Percentiles rank a stretch among this genome's conserved stretches.
Evolutionary conservation across 352 stramenopile species (phyloP).

Genomic region (Phytophthora agathidicida): DNA sequence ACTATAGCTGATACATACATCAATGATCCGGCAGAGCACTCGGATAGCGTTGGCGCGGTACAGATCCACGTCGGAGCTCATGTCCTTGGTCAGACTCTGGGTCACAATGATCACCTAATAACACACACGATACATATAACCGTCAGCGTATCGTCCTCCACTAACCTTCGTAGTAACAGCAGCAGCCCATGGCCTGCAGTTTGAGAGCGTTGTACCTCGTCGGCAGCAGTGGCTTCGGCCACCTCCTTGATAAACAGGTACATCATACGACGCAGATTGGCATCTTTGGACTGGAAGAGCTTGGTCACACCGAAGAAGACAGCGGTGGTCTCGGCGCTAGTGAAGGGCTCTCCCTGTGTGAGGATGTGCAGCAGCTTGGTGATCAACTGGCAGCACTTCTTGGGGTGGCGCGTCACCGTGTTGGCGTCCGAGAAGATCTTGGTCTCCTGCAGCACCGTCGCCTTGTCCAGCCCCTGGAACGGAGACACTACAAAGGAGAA

Average conservation of each 20-base stretch:
- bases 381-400: slow-evolving; percentile 99
- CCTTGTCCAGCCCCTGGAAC: slow-evolving; percentile 96
- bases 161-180: neutral
- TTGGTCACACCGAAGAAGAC: slow-evolving; percentile 99
- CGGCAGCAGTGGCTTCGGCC: slow-evolving; percentile 88
- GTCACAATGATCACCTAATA: slow-evolving; percentile 99
- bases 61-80: slow-evolving; percentile 98
- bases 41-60: slow-evolving; percentile 99
- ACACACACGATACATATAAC: slow-evolving; percentile 19
- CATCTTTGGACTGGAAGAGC: slow-evolving; percentile 99
- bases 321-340: slow-evolving; percentile 94
- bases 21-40: slow-evolving; percentile 96
- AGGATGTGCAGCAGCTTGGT: slow-evolving; percentile 99
- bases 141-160: slow-evolving; percentile 12
- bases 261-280: slow-evolving; percentile 97
- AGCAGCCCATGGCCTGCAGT: no score
- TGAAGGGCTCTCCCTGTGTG: slow-evolving; percentile 97
- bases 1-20: slow-evolving; percentile 50
- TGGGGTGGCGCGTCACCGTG: slow-evolving; percentile 96
- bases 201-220: slow-evolving; percentile 52
- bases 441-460: slow-evolving; percentile 97
- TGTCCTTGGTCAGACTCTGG: slow-evolving; percentile 99
- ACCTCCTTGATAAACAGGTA: slow-evolving; percentile 99
- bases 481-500: slow-evolving; percentile 70
- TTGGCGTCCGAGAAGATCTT: slow-evolving; percentile 99